Conservation (phyloP, 164 flowering plant species). For the Warburgia ugandensis region DNA sequence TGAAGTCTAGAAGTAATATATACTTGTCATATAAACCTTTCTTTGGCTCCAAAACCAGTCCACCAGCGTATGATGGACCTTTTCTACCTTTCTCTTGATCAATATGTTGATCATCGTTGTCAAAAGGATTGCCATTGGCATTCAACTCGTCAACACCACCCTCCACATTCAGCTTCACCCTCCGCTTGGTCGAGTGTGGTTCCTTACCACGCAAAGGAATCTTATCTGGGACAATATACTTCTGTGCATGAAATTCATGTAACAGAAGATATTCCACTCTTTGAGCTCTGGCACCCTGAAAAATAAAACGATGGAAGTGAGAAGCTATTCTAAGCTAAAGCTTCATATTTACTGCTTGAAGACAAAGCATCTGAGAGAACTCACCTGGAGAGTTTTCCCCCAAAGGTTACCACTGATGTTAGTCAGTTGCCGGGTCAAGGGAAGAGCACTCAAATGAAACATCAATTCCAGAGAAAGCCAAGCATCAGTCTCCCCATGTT, state of each 20-base stretch:
- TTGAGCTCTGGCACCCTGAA: constrained; percentile 98
- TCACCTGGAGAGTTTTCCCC: constrained; percentile 98
- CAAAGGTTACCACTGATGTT: constrained; percentile 97
- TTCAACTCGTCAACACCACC: constrained; percentile 39
- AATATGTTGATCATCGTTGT: constrained; percentile 30
- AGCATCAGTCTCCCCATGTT: constrained; percentile 93
- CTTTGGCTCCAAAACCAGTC: constrained; percentile 97
- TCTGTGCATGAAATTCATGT: constrained; percentile 91
- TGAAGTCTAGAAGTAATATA: constrained; percentile 91
- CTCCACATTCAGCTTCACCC: constrained; percentile 27
- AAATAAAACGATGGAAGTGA: constrained; percentile 6
- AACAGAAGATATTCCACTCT: constrained; percentile 91
- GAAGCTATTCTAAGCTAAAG: constrained; percentile 1
- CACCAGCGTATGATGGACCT: constrained; percentile 90
- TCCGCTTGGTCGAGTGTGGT: constrained; percentile 47
- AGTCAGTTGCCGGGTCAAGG: constrained; percentile 92
- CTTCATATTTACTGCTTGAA: neutral
- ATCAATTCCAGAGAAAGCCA: constrained; percentile 97
- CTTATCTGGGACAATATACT: constrained; percentile 93
- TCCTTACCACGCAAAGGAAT: constrained; percentile 48
- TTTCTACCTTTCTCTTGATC: constrained; percentile 59
- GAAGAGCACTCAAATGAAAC: constrained; percentile 97
- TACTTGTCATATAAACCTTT: constrained; percentile 95
- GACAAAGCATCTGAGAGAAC: constrained; percentile 6
- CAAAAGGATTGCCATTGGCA: constrained; percentile 28